Evolutionary conservation across 331 rosid genomes (phyloP), one percentile per base, ranked within the genome.

Genomic region (Arachis monticola): DNA sequence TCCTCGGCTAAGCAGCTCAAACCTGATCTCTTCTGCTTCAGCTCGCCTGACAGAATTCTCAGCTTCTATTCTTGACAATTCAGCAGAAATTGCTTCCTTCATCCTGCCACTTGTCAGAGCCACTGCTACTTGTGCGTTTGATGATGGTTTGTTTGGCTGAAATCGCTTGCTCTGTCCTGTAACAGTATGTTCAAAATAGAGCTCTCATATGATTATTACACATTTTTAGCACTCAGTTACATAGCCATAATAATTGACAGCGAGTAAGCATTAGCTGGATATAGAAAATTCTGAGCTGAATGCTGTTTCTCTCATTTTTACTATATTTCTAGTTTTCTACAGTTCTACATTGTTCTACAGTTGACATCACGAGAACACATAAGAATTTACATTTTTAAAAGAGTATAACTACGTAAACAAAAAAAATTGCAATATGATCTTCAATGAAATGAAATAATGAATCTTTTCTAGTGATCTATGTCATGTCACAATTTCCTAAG

Each of bases 151-250:
- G 73, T 87, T 88, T 73, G 99, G 97, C 77, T 94, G 99, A 78
- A 94, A 75, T 13, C 99, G 91, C 90, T 77, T 91, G 94, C 89
- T 88, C 78, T 83, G 93, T 84, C 97, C 99, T 94, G 89, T 73
- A 86, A 73, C 69, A 69, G 56, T 41, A 70, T 55, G 71, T 77
- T 61, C 55, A 81, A 8, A 44, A 6, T 1, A 10, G 76, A 46
- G 45, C 59, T 69, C 64, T 69, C 67, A 7, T 51, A 35, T 44
- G 27, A 41, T 69, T 55, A 63, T 61, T 68, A 12, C 53, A 63
- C 32, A 9, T 53, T 52, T 55, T 58, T 1, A 13, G 30, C 76
- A 51, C 45, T 71, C 57, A 69, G 60, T 69, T 60, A 38, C 66
- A 67, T 27, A 47, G 13, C 10, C 7, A 82, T 63, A 77, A 73